phyloP scores from a whole-genome alignment of 2,329 filamentous ascomycete genomes.

The Colletotrichum sojae region DNA sequence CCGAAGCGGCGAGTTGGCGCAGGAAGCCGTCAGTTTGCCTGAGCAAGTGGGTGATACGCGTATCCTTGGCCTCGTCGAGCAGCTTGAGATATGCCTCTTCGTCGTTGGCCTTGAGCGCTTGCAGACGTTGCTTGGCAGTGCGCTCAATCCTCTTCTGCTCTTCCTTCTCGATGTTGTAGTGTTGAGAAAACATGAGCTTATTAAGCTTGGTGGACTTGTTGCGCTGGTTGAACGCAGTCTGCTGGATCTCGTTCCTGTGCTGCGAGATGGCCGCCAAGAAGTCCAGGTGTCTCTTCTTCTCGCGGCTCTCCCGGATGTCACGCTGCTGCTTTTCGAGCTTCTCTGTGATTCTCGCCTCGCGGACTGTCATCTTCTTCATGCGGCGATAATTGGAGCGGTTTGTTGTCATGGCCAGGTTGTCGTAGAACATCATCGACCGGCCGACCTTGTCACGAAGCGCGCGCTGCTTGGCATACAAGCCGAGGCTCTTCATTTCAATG shows the following conservation, averaged over 20 bases:
- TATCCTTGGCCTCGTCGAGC: constrained; percentile 98
- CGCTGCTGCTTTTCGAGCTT: constrained; percentile 99
- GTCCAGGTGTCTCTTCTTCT: constrained; percentile 97
- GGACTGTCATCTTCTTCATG: constrained; percentile 96
- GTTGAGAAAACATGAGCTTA: constrained; percentile 88
- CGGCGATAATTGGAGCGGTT: constrained; percentile 92
- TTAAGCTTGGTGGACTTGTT: constrained; percentile 88
- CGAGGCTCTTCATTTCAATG: constrained; percentile 95
- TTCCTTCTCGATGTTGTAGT: constrained; percentile 98
- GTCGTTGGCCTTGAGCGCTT: constrained; percentile 98
- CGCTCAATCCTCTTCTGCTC: constrained; percentile 98
- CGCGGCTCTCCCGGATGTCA: constrained; percentile 93
- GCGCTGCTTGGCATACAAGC: constrained; percentile 89
- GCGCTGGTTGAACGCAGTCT: constrained; percentile 76
- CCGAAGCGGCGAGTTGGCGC: constrained; percentile 93
- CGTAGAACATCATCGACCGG: constrained; percentile 93
- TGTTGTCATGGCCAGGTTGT: constrained; percentile 97
- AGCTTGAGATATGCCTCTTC: constrained; percentile 99
- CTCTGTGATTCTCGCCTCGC: constrained; percentile 96
- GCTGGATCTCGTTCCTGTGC: constrained; percentile 84
- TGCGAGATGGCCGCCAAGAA: constrained; percentile 89
- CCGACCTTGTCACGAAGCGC: constrained; percentile 88
- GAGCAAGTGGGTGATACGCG: constrained; percentile 96
- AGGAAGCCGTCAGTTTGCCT: constrained; percentile 98
- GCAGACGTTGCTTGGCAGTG: constrained; percentile 98